Base-by-base conservation (phyloP, 2,329 filamentous ascomycete species). In the Pezicula carpinea region DNA sequence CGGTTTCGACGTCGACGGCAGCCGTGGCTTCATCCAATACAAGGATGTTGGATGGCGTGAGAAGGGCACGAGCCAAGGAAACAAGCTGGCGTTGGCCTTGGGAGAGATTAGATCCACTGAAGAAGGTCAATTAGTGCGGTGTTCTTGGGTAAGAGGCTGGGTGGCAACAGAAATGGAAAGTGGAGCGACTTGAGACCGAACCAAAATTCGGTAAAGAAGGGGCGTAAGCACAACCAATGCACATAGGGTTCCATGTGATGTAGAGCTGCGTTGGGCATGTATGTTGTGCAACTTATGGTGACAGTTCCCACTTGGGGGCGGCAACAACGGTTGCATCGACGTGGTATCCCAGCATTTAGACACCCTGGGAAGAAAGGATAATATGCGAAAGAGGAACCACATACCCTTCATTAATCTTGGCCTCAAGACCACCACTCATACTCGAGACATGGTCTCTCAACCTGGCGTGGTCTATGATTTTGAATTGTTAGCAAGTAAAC, bases 1-100 rank as follows among this genome's bases (percentile, higher is more conserved):
- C 82, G 19, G 82, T 86, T 68, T 85, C 76, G 35, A 85, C 74
- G 62, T 86, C 80, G 10, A 85, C 79, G 19, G 76, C 80, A 56
- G 90, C 90, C 23, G 93, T 99, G 49, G 95, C 93, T 76, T 99
- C 93, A 65, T 99, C 93, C 22, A 99, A 78, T 2, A 99, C 91
- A 51, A 99, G 78, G 60, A 99, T 97, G 69, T 97, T 97, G 69
- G 89, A 95, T 13, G 93, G 93, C 5, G 92, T 95, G 40, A 99
- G 79, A 66, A 99, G 80, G 22, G 95, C 95, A 42, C 93, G 89
- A 34, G 95, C 93, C 39, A 99, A 78, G 15, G 91, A 96, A 44
- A 99, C 80, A 50, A 99, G 82, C 69, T 99, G 93, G 44, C 92
- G 83, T 69, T 99, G 95, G 42, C 93, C 93, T 65, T 95, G 87